phyloP scores from a whole-genome alignment of 139 green algal species.

The Asterochloris erici region DNA sequence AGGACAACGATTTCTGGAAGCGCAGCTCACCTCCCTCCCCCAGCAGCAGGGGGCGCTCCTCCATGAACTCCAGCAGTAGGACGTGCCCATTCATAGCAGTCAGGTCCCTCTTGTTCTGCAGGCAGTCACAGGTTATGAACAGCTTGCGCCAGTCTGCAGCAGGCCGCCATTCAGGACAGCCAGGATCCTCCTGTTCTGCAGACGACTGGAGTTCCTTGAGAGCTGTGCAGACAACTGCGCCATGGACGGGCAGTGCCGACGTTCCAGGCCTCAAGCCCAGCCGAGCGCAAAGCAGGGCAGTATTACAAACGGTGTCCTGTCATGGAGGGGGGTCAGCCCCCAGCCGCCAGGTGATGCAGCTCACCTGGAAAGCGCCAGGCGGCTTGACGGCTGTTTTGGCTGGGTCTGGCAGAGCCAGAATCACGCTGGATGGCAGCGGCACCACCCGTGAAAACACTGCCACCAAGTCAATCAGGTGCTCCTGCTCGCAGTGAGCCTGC shows the following conservation, averaged over 20 bases:
- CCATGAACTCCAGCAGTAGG: constrained; percentile 75
- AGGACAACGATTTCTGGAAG: no score
- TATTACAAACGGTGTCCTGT: no score
- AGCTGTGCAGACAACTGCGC: no score
- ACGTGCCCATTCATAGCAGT: constrained; percentile 56
- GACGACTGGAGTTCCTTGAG: no score
- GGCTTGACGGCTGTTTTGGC: constrained; percentile 22
- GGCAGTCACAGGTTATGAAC: background rate
- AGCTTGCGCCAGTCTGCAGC: no score
- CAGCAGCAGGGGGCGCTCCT: constrained; percentile 74
- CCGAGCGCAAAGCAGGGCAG: no score
- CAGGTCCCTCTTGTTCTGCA: constrained; percentile 47
- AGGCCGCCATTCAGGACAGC: no score
- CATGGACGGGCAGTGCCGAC: no score
- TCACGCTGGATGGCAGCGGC: constrained; percentile 14
- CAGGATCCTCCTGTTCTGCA: no score
- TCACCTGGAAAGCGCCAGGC: constrained; percentile 37
- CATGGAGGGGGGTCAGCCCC: no score
- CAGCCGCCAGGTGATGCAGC: background rate
- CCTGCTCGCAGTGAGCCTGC: background rate
- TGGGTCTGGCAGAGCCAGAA: constrained; percentile 8
- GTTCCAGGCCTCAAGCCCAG: no score
- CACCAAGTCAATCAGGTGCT: constrained; percentile 11
- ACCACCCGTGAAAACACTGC: constrained; percentile 5
- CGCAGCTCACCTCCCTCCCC: constrained; percentile 31